Evolutionary conservation across 306 rosid genomes (phyloP).

Genomic region (Inga leiocalycina): DNA sequence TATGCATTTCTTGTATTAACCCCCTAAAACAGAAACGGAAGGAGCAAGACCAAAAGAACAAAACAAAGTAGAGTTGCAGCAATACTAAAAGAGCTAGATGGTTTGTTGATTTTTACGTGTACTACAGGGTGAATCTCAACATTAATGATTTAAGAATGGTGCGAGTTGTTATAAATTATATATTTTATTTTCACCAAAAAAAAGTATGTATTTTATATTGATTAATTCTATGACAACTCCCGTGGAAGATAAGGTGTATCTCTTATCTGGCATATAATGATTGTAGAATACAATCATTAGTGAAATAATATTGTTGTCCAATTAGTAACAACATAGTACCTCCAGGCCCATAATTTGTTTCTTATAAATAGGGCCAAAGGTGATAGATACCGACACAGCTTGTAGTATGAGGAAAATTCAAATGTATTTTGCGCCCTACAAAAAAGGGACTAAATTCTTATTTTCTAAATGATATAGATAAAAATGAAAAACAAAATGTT

Average conservation of each 20-base stretch:
- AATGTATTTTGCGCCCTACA: conserved; percentile 11
- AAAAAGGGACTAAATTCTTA: not conserved
- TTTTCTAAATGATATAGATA: conserved; percentile 19
- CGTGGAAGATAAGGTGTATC: not conserved
- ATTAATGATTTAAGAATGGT: not conserved
- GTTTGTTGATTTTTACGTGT: not conserved
- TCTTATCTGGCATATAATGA: not conserved
- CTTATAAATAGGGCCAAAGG: not conserved
- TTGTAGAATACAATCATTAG: not conserved
- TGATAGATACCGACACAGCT: not conserved
- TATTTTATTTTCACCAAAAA: no score
- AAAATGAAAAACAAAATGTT: not conserved
- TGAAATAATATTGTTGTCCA: not conserved
- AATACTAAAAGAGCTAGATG: not conserved
- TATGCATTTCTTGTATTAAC: not conserved
- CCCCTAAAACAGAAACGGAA: not conserved
- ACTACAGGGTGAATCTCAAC: not conserved
- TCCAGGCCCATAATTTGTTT: not conserved
- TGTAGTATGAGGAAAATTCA: not conserved
- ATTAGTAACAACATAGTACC: conserved; percentile 2
- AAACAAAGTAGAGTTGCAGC: not conserved
- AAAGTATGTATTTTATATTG: not conserved
- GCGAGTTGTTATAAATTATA: not conserved
- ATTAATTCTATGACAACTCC: not conserved
- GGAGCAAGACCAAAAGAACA: not conserved